Conservation (phyloP, 768 basidiomycete species). For the Boletellus ananas region DNA sequence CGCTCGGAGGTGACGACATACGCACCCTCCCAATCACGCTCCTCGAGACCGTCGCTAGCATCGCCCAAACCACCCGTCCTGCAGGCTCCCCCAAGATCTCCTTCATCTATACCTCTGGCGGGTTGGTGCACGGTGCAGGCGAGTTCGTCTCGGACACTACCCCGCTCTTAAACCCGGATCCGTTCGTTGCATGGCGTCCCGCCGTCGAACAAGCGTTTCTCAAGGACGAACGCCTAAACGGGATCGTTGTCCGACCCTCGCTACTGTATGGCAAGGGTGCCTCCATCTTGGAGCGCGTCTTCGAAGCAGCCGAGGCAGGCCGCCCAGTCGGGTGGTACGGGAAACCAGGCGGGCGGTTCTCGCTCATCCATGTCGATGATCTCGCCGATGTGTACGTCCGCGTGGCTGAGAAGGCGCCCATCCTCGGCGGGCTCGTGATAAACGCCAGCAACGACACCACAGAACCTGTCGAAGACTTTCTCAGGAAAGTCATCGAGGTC, state of each 20-base stretch:
- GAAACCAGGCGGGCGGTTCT: constrained; percentile 23
- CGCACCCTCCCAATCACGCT: constrained; percentile 15
- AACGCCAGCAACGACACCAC: constrained; percentile 28
- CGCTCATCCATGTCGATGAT: constrained; percentile 33
- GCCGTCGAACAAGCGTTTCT: constrained; percentile 15
- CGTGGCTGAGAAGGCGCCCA: constrained; percentile 30
- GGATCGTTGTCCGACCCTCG: constrained; percentile 33
- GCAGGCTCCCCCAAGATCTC: constrained; percentile 25
- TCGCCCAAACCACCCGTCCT: constrained; percentile 16
- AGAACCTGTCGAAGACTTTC: constrained; percentile 29
- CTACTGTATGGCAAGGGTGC: constrained; percentile 30
- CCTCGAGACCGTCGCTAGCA: constrained; percentile 12
- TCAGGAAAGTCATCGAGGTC: constrained; percentile 23
- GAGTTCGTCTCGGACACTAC: constrained; percentile 19
- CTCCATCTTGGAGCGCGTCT: constrained; percentile 20
- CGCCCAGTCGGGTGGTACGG: constrained; percentile 25
- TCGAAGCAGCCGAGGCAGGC: constrained; percentile 18
- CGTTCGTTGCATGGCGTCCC: constrained; percentile 21
- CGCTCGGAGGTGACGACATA: constrained; percentile 13
- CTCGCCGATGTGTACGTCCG: constrained; percentile 34
- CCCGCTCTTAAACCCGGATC: constrained; percentile 11
- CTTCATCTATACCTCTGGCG: constrained; percentile 32
- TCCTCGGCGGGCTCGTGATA: constrained; percentile 29
- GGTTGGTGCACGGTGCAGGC: constrained; percentile 27
- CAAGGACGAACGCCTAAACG: constrained; percentile 20